Base-by-base conservation (phyloP, 1,139 yeast genomes). In the Suhomyces bolitotheri region DNA sequence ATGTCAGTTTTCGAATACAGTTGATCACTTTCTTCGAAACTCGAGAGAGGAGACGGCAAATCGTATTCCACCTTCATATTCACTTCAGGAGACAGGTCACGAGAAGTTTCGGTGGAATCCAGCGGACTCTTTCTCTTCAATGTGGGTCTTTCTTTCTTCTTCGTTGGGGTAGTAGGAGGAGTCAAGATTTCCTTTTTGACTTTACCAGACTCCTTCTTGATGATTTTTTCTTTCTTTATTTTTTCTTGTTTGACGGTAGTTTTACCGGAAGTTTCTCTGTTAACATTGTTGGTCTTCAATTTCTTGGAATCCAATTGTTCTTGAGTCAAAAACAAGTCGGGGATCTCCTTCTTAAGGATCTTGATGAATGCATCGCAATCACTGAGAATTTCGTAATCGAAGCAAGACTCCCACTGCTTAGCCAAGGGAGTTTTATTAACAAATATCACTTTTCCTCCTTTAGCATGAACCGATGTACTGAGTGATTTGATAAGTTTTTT, bases 341-440 rank as follows among this genome's bases (percentile, higher is more conserved):
- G 89, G 7, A 78, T 60, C 27, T 76, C 73, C 15, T 41, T 41
- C 45, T 71, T 71, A 34, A 85, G 60, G 21, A 70, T 63, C 14
- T 63, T 59, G 14, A 89, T 82, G 78, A 95, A 90, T 24, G 71
- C 73, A 57, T 90, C 97, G 55, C 96, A 86, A 54, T 88, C 96
- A 33, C 82, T 66, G 36, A 78, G 63, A 5, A 90, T 71, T 65
- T 90, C 92, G 51, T 79, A 85, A 52, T 84, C 92, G 29, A 84
- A 71, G 34, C 64, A 63, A 23, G 60, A 71, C 9, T 70, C 69
- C 90, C 92, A 84, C 43, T 67, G 65, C 36, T 61, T 64, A 22
- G 68, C 62, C 24, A 68, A 56, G 28, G 64, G 77, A 35, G 73
- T 76, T 42, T 75, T 75, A 60, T 85, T 85, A 31, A 84, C 69